Base-by-base conservation (phyloP, 2,329 filamentous ascomycete genomes). In the Pseudogymnoascus sp. region DNA sequence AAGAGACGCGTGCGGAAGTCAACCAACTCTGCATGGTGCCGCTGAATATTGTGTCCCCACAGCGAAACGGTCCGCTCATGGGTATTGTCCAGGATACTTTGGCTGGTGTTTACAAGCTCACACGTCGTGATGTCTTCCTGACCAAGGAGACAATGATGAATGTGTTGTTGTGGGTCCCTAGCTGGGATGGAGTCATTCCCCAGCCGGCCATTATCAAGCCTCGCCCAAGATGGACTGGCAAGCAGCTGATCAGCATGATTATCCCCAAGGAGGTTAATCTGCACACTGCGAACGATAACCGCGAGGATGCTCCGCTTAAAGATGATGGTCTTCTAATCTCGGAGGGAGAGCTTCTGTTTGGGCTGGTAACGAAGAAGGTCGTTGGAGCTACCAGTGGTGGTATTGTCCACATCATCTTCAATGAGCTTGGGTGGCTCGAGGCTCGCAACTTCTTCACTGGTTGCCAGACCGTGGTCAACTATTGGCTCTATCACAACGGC, bases 61-160 rank as follows among this genome's bases (percentile, higher is more conserved):
- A 99, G 77, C 88, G 93, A 73, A 99, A 99, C 77, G 90, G 91
- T 64, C 96, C 95, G 56, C 83, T 99, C 63, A 99, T 99, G 96
- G 96, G 96, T 86, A 97, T 99, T 69, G 95, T 99, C 21, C 95
- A 99, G 76, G 95, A 99, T 76, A 96, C 93, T 23, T 83, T 99
- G 64, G 95, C 93, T 69, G 95, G 96, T 78, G 89, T 92, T 46
- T 99, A 97, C 85, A 99, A 99, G 80, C 87, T 99, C 69, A 96
- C 90, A 71, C 89, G 92, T 70, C 88, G 93, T 74, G 95, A 99
- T 75, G 87, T 91, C 31, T 97, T 99, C 78, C 78, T 99, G 64
- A 89, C 86, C 64, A 93, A 93, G 75, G 89, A 96, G 69, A 83
- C 93, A 74, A 89, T 99, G 67, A 97, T 97, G 92, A 96, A 97